phyloP scores from a whole-genome alignment of 2,329 filamentous ascomycete genomes.

The Xylaria sp. region DNA sequence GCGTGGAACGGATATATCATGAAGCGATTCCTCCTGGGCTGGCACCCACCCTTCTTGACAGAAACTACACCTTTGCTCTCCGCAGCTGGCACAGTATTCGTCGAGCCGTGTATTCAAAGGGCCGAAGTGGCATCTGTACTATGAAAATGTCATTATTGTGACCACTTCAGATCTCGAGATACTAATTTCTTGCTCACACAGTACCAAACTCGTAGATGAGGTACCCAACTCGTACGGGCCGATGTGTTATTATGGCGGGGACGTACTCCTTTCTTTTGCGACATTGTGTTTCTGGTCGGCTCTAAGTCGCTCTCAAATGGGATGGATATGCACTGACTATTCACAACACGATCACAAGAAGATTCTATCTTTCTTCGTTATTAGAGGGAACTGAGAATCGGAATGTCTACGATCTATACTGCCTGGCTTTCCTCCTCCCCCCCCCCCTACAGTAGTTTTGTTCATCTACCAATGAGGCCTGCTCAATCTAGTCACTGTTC shows the following conservation, averaged over 20 bases:
- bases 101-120: constrained; percentile 1
- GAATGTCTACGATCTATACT: constrained; percentile 34
- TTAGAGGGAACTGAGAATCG: constrained; percentile 7
- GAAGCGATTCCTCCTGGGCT: background rate
- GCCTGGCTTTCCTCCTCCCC: background rate
- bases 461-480: constrained; percentile 23
- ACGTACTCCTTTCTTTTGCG: constrained; percentile 19
- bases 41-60: constrained; percentile 1
- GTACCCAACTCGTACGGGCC: background rate
- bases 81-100: constrained; percentile 9
- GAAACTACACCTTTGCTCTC: background rate
- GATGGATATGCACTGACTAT: constrained; percentile 8
- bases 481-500: background rate
- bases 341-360: constrained; percentile 23
- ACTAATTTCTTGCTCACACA: constrained; percentile 28
- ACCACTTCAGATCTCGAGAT: background rate
- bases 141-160: constrained; percentile 18
- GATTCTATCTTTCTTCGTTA: constrained; percentile 1
- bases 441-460: background rate
- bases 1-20: constrained; percentile 20
- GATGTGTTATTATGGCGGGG: background rate
- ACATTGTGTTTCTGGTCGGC: constrained; percentile 9
- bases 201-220: constrained; percentile 13
- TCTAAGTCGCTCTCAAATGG: constrained; percentile 7
- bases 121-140: constrained; percentile 21